These are phyloP conservation scores for Gastrodia elata DNA, from an alignment of 106 monocot genomes.

Conservation along the genomic window DNA sequence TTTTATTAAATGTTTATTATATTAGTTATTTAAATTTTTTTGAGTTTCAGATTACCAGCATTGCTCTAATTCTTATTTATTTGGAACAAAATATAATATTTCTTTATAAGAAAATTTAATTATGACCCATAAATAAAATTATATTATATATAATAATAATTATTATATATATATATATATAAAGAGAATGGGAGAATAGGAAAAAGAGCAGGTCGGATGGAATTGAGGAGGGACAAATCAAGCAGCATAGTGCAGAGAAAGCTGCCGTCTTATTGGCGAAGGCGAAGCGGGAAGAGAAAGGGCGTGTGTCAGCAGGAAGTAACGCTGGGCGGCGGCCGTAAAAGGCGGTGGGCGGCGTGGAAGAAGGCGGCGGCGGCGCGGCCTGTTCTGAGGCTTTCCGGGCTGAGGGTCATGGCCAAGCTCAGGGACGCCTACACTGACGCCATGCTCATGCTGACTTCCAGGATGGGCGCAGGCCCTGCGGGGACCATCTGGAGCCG, in stretches of 20 bases:
- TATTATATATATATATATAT: too few relatives aligned
- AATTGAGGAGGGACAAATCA: too few relatives aligned
- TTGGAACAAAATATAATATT: too few relatives aligned
- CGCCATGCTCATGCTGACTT: neutral
- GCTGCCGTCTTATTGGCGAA: slow-evolving; percentile 2
- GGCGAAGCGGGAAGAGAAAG: neutral
- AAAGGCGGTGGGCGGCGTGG: neutral
- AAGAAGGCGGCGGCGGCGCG: neutral
- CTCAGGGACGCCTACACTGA: slow-evolving; percentile 3
- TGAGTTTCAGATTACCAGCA: too few relatives aligned
- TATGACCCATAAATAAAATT: too few relatives aligned
- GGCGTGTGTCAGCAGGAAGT: neutral
- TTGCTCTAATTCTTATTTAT: too few relatives aligned
- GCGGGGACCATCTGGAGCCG: slow-evolving; percentile 1
- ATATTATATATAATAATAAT: too few relatives aligned
- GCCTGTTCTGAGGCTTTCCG: neutral
- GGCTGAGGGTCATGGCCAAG: neutral
- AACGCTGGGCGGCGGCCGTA: slow-evolving; percentile 7
- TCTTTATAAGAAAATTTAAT: too few relatives aligned
- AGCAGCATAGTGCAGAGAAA: neutral
- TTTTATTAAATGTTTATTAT: too few relatives aligned
- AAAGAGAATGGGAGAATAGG: too few relatives aligned
- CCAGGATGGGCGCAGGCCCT: neutral
- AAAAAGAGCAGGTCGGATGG: too few relatives aligned
- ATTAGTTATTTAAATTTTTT: too few relatives aligned